Evolutionary conservation across 176 grass and related monocot genomes (phyloP), one percentile per base, ranked within the genome.

Genomic region (Metroxylon sagu): DNA sequence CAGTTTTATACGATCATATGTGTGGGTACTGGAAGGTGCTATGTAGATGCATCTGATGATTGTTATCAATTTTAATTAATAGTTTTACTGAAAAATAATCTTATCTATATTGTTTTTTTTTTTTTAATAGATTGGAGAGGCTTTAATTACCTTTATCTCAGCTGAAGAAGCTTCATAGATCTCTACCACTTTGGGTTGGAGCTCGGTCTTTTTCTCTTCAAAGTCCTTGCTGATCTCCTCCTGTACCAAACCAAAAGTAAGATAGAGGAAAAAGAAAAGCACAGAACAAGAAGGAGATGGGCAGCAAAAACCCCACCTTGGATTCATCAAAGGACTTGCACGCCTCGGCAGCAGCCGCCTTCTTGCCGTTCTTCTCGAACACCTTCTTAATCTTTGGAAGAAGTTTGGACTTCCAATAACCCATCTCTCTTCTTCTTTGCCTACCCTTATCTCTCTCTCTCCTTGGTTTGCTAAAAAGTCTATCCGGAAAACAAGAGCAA

Each of bases 141-240:
- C 5, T n/a, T 16, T 5, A 28, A 26, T 14, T 1, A 88, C 85
- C 85, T 89, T 84, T 73, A 83, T 54, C 25, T 78, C 60, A 26
- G 69, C 69, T 18, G 85, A 54, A 54, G 52, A 60, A 52, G 85
- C 71, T 54, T 89, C 80, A 57, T 89, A 89, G 73, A 89, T 77
- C 80, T 89, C 76, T 18, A 89, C 59, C 6, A 80, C 80, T 74
- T 89, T 89, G 16, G 77, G 77, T 60, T 80, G 78, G 60, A 89
- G 85, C 52, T 80, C 77, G 1, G 18, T 50, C 85, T 80, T 80
- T 76, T 80, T 84, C 70, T 84, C 77, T 52, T 89, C 73, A 19
- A 89, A 74, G 73, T 89, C 69, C 17, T 75, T 56, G 31, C 73
- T 62, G 73, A 89, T 74, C 56, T 50, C 80, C 48, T 71, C 80